phyloP scores from a whole-genome alignment of 768 basidiomycete species.

The Calocybe cyanea region DNA sequence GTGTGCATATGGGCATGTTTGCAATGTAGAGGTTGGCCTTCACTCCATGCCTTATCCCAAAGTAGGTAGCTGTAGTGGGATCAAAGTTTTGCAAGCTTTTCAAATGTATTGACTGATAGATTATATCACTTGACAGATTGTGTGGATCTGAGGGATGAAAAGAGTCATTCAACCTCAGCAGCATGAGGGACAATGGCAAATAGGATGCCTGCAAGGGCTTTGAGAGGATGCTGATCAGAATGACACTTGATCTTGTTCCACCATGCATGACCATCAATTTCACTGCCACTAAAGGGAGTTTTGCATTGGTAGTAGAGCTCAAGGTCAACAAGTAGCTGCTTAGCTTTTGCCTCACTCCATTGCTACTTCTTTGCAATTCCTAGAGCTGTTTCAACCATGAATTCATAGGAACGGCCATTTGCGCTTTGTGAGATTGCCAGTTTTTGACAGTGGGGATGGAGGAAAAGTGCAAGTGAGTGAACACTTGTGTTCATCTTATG shows the following conservation, averaged over 20 bases:
- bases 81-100: slow-evolving; percentile 14
- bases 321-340: not conserved
- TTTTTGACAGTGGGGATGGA: slow-evolving; percentile 24
- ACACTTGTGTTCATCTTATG: slow-evolving; percentile 28
- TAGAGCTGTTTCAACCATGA: not conserved
- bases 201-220: slow-evolving; percentile 15
- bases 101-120: slow-evolving; percentile 16
- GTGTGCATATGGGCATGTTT: slow-evolving; percentile 20
- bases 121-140: slow-evolving; percentile 16
- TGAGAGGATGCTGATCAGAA: slow-evolving; percentile 3
- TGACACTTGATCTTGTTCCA: not conserved
- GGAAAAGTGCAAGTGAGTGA: slow-evolving; percentile 29
- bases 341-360: not conserved
- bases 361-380: not conserved
- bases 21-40: slow-evolving; percentile 9
- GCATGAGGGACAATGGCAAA: slow-evolving; percentile 18
- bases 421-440: slow-evolving; percentile 21
- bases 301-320: not conserved
- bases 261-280: not conserved
- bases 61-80: slow-evolving; percentile 12
- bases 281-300: not conserved
- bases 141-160: slow-evolving; percentile 18
- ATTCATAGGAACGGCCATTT: too few relatives aligned
- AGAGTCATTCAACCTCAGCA: slow-evolving; percentile 22
- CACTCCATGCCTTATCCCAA: not conserved